Base-by-base conservation (phyloP, 768 basidiomycete species). In the Trametes meyenii region DNA sequence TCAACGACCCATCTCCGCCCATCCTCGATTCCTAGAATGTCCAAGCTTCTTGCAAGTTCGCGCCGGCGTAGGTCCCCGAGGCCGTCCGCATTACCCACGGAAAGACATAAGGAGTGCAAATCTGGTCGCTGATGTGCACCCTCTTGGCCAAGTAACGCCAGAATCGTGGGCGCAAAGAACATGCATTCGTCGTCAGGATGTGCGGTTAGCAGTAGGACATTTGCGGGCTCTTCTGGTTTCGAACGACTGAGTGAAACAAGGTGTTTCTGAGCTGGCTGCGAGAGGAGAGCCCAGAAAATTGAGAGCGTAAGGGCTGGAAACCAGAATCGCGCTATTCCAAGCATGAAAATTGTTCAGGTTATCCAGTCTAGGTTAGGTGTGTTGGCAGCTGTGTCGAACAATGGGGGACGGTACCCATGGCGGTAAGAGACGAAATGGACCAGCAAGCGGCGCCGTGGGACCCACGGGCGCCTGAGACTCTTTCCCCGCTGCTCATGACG, bases 121-220 rank as follows among this genome's bases (percentile, higher is more conserved):
- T 90, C 70, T 21, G 82, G 74, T 0, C 57, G 56, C 17, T 21
- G 39, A 4, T n/a, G n/a, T 24, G 43, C 19, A 8, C 50, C 23
- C 21, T 39, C 48, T 7, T 26, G 29, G 4, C 39, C 44, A 24
- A 19, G 46, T 35, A 95, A 78, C 2, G 82, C 79, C 35, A 88
- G 75, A 14, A 96, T 72, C 0, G 92, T 94, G 0, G 95, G 95
- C 3, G 87, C 86, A 72, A 98, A 98, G 80, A 98, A 98, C 81
- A 96, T 84, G 72, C 86, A 87, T 76, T 97, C 95, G 71, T 98
- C 95, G 71, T 97, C 95, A 2, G 95, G 95, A 71, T 98, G 95
- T 26, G 95, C 94, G 0, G 95, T 96, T 46, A 98, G 73, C 3
- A 97, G 72, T 39, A 94, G 77, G 36, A 91, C 70, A 64, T 68